These are phyloP conservation scores for Monosporascus sp. DNA, from an alignment of 2,329 filamentous ascomycete genomes.

Conservation along the genomic window DNA sequence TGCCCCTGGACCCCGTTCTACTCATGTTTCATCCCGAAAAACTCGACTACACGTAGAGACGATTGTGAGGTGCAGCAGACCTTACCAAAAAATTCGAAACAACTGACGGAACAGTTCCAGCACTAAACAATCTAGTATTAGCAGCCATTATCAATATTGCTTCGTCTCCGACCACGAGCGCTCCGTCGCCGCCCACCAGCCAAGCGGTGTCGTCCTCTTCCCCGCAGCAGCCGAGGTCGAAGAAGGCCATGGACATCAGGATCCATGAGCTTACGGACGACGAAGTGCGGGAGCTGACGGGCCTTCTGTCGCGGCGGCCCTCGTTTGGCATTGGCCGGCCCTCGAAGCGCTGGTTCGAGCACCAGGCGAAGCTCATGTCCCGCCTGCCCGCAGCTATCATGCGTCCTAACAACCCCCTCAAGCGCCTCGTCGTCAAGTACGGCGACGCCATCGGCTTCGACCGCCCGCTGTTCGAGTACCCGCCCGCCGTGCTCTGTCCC, in stretches of 20 bases:
- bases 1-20: too few species aligned
- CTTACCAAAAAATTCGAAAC: neutral
- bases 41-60: too few species aligned
- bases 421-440: constrained; percentile 28
- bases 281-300: constrained; percentile 28
- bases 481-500: constrained; percentile 34
- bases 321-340: constrained; percentile 26
- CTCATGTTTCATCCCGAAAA: too few species aligned
- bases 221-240: neutral
- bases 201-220: neutral
- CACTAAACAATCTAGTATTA: neutral
- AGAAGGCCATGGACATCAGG: constrained; percentile 16
- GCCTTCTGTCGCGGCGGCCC: constrained; percentile 32
- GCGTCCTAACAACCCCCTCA: constrained; percentile 22
- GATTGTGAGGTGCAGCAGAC: too few species aligned
- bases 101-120: neutral
- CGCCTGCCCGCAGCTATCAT: constrained; percentile 22
- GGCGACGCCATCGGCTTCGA: constrained; percentile 21
- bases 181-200: neutral
- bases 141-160: too few species aligned
- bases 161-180: too few species aligned
- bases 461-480: constrained; percentile 17
- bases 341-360: constrained; percentile 31
- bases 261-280: constrained; percentile 20
- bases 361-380: constrained; percentile 24